Conservation (phyloP, 345 rosid genomes). For the Eucalyptus cloeziana region DNA sequence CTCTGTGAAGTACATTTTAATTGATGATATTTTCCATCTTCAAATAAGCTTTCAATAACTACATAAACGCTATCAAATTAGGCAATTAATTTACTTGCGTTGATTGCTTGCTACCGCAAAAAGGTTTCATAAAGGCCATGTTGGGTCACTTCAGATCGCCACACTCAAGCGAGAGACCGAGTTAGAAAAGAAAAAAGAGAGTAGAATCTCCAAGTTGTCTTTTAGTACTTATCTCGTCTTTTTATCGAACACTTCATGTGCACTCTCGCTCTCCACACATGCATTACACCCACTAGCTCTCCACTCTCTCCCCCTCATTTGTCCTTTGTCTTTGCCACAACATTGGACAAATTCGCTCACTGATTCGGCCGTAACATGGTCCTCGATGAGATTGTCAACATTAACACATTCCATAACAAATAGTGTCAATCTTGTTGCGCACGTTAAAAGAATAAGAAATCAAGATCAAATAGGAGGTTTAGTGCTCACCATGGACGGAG, state of each 20-base stretch:
- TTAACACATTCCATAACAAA: background rate
- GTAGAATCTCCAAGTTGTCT: background rate
- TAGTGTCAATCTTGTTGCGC: background rate
- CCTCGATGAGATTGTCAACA: background rate
- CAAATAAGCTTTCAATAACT: background rate
- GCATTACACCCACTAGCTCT: background rate
- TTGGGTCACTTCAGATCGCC: background rate
- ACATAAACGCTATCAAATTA: background rate
- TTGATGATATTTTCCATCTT: background rate
- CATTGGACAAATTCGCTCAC: background rate
- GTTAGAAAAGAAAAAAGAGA: background rate
- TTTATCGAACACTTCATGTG: background rate
- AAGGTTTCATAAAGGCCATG: background rate
- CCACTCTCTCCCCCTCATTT: background rate
- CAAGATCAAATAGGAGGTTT: background rate
- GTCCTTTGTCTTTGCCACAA: background rate
- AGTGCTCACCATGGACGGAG: background rate
- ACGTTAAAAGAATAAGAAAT: background rate
- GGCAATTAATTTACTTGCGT: background rate
- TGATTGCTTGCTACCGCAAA: background rate
- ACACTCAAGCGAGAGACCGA: background rate
- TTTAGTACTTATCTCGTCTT: background rate
- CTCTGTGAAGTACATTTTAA: background rate
- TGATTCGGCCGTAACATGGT: background rate
- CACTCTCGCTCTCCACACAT: background rate